Base-by-base conservation (phyloP, 1,139 yeast genomes). In the Geotrichum histeridarum region DNA sequence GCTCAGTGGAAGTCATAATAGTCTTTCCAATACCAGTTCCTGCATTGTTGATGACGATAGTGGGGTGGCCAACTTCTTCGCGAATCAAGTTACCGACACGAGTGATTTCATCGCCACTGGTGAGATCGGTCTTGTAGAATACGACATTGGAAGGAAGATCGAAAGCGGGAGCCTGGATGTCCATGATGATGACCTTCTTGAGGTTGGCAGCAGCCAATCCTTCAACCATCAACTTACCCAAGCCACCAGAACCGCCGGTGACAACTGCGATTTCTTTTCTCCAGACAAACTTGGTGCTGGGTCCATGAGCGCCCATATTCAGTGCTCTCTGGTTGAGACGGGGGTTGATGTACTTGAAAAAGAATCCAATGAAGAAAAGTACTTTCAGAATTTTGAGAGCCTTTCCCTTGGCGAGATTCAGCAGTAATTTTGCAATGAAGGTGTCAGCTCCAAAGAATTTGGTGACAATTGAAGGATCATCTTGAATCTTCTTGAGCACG, bases 1-100 rank as follows among this genome's bases (percentile, higher is more conserved):
- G 77, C 57, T 75, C 77, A 4, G 77, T 66, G 51, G 81, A 69
- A 15, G 79, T 80, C 14, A 80, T 59, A 5, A 86, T 64, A 0
- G 79, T 66, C 57, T 80, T 78, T 0, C 88, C 88, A 5, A 74
- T 71, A 4, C 84, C 76, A 27, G 84, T 78, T 0, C 86, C 94
- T 1, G 93, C 94, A 65, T 86, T 86, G 66, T 86, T 86, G 50
- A 86, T 76, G 9, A 86, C 69, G 4, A 86, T 72, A 0, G 86
- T 77, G 0, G 84, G 82, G 0, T 59, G 59, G 0, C 90, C 90
- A 44, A 81, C 64, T 55, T 64, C 63, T 1, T 39, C n/a, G 35
- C 66, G 64, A 30, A 84, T 76, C 18, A 50, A 56, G 6, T 65
- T 62, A 8, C 77, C 60, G 0, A 73, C 53, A 27, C 75, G 44